Percentiles rank a stretch among this genome's conserved stretches.
These are phyloP conservation scores for Rauvolfia tetraphylla DNA, from an alignment of 257 asterid species.

Conservation along the genomic window DNA sequence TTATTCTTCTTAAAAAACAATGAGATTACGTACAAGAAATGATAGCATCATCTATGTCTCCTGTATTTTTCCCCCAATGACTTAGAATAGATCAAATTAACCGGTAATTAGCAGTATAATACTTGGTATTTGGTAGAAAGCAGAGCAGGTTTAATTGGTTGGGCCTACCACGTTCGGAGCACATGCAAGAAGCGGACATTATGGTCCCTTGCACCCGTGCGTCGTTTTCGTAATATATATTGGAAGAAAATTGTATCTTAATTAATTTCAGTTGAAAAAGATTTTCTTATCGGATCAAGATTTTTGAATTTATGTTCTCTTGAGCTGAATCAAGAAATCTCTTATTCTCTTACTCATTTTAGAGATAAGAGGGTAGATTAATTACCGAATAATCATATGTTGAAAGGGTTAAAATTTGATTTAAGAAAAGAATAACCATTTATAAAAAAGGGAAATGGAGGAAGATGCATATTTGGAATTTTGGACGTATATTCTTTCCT, in stretches of 20 bases:
- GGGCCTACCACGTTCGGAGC: constrained; percentile 75
- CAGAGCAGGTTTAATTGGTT: constrained; percentile 16
- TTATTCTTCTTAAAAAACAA: neutral
- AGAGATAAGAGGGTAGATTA: no score
- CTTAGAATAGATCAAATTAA: neutral
- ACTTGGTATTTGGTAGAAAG: neutral
- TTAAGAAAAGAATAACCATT: neutral
- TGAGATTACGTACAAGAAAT: constrained; percentile 6
- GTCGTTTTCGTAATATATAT: constrained; percentile 32
- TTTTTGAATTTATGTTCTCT: no score
- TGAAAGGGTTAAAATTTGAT: no score
- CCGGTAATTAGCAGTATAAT: neutral
- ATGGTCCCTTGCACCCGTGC: constrained; percentile 35
- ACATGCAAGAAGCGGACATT: constrained; percentile 57
- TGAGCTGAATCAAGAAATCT: no score
- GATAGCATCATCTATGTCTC: constrained; percentile 18
- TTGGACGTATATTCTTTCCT: neutral
- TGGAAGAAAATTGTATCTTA: neutral
- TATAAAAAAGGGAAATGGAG: neutral
- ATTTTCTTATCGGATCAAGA: no score
- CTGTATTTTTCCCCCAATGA: neutral
- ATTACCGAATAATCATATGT: no score
- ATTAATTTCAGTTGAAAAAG: no score
- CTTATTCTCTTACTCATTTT: no score
- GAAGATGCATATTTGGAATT: constrained; percentile 7